These are phyloP conservation scores for Moringa oleifera DNA, from an alignment of 345 rosid species.

Conservation along the genomic window DNA sequence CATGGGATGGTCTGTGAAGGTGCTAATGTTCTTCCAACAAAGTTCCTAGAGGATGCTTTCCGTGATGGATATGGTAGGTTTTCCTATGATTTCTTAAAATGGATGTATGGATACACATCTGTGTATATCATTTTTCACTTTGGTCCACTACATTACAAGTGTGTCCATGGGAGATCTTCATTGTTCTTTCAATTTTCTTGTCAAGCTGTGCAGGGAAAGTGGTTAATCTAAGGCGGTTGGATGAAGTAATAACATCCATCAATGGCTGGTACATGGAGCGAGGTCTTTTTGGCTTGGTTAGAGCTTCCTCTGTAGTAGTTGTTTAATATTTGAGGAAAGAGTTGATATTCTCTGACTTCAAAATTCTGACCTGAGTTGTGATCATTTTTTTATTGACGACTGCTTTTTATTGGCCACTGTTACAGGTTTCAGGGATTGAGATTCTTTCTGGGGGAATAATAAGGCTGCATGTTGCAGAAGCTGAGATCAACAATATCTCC, in stretches of 20 bases:
- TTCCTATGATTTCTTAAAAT: conserved; percentile 18
- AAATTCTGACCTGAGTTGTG: not conserved
- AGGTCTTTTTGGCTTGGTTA: conserved; percentile 90
- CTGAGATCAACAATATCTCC: conserved; percentile 86
- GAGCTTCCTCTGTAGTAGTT: conserved; percentile 18
- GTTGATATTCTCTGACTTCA: conserved; percentile 7
- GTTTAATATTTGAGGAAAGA: not conserved
- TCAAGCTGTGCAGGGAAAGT: conserved; percentile 95
- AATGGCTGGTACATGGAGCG: conserved; percentile 94
- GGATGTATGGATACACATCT: conserved; percentile 1
- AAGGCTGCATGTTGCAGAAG: conserved; percentile 88
- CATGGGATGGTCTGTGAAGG: conserved; percentile 89
- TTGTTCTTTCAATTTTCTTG: conserved; percentile 48
- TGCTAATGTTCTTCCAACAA: conserved; percentile 91
- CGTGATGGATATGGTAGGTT: conserved; percentile 64
- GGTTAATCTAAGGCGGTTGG: conserved; percentile 74
- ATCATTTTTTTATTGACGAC: not conserved
- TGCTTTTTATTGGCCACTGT: conserved; percentile 5
- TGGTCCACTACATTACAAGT: conserved; percentile 15
- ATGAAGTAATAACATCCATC: conserved; percentile 83
- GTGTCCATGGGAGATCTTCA: conserved; percentile 21
- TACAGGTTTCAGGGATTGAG: conserved; percentile 81
- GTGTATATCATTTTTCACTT: conserved; percentile 5
- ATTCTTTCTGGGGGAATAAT: conserved; percentile 91
- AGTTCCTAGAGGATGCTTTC: conserved; percentile 75